phyloP scores from a whole-genome alignment of 2,329 filamentous ascomycete genomes.

The Sporothrix brunneoviolacea region DNA sequence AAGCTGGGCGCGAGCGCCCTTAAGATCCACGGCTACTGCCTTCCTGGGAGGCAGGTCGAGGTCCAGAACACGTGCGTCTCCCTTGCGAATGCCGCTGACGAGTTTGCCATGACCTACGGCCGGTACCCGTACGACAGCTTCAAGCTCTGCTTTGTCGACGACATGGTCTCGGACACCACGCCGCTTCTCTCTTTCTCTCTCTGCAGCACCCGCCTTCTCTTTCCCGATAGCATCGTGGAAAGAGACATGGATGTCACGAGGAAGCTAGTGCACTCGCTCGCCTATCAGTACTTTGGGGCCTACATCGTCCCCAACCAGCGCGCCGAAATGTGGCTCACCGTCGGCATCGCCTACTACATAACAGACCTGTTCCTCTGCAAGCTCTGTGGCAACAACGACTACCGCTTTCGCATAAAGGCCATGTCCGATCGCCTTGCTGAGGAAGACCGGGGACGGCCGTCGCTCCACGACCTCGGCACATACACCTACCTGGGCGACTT shows the following conservation, averaged over 20 bases:
- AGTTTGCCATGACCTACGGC: conserved; percentile 80
- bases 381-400: conserved; percentile 90
- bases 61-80: conserved; percentile 82
- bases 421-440: conserved; percentile 77
- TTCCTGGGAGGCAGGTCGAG: conserved; percentile 75
- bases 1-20: conserved; percentile 83
- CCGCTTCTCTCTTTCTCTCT: conserved; percentile 79
- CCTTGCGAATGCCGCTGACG: conserved; percentile 81
- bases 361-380: conserved; percentile 87
- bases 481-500: conserved; percentile 72
- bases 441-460: conserved; percentile 73
- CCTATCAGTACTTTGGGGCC: conserved; percentile 90
- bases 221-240: conserved; percentile 78
- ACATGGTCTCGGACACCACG: conserved; percentile 67
- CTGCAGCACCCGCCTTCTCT: conserved; percentile 79
- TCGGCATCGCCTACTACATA: conserved; percentile 91
- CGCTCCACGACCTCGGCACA: conserved; percentile 72
- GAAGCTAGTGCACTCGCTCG: conserved; percentile 73
- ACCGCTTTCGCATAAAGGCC: conserved; percentile 81
- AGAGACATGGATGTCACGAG: conserved; percentile 75
- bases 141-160: conserved; percentile 91
- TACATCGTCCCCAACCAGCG: conserved; percentile 80
- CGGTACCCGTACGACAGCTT: conserved; percentile 89
- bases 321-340: conserved; percentile 79
- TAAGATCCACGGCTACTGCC: conserved; percentile 83